These are phyloP conservation scores for Calocera cornea DNA, from an alignment of 768 basidiomycete species.

Conservation along the genomic window DNA sequence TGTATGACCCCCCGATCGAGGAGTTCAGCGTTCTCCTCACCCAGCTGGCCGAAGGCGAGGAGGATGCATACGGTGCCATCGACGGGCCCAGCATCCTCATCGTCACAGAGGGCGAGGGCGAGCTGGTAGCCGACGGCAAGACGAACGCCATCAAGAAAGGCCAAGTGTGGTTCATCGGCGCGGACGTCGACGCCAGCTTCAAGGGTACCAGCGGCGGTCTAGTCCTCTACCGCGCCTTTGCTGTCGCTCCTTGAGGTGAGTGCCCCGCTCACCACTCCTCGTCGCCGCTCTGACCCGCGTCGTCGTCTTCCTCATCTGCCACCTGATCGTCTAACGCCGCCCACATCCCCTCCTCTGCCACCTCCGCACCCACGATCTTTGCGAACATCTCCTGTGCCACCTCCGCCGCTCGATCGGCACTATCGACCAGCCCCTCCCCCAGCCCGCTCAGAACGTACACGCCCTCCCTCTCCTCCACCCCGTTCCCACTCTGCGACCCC, in stretches of 20 bases:
- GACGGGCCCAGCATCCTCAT: slow-evolving; percentile 78
- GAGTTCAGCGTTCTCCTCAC: slow-evolving; percentile 81
- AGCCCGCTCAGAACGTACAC: not conserved
- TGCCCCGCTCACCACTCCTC: not conserved
- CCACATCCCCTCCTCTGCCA: not conserved
- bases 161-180: slow-evolving; percentile 1
- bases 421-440: not conserved
- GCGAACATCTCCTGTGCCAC: not conserved
- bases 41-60: slow-evolving; percentile 32
- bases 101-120: slow-evolving; percentile 54
- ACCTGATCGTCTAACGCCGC: not conserved
- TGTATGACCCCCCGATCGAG: slow-evolving; percentile 85
- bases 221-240: slow-evolving; percentile 1
- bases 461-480: not conserved
- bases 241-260: not conserved
- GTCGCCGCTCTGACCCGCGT: not conserved
- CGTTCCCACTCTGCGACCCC: not conserved
- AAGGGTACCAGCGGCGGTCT: not conserved
- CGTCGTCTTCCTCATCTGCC: not conserved
- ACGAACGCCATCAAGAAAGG: slow-evolving; percentile 12
- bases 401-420: not conserved
- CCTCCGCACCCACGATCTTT: not conserved
- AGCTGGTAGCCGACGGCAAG: slow-evolving; percentile 22
- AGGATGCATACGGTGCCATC: slow-evolving; percentile 46
- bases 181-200: slow-evolving; percentile 2